A percentile compares a stretch with the other conserved stretches of the same genome.
Evolutionary conservation across 306 rosid species (phyloP).

Genomic region (Cajanus cajan): DNA sequence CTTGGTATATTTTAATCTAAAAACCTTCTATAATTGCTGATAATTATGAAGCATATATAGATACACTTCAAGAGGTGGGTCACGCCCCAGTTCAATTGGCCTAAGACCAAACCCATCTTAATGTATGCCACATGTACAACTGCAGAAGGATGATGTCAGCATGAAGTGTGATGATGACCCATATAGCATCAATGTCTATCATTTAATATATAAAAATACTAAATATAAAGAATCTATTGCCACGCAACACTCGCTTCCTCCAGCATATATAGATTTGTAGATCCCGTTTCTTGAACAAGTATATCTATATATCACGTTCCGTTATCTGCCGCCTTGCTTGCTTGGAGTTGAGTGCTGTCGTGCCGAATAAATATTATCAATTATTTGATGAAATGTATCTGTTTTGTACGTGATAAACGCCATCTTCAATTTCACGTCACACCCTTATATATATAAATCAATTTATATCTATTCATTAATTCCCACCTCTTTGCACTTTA

Average conservation of each 20-base stretch:
- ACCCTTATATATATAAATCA: not conserved
- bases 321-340: constrained; percentile 47
- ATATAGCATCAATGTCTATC: constrained; percentile 10
- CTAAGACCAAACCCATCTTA: constrained; percentile 66
- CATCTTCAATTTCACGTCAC: constrained; percentile 56
- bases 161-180: constrained; percentile 77
- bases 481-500: constrained; percentile 33
- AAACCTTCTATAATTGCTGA: constrained; percentile 21
- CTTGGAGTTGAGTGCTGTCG: constrained; percentile 7
- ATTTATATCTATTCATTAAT: not conserved
- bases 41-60: constrained; percentile 33
- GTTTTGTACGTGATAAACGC: constrained; percentile 26
- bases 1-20: not conserved
- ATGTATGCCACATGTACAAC: constrained; percentile 57
- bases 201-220: not conserved
- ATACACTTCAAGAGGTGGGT: constrained; percentile 50
- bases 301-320: constrained; percentile 37
- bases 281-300: constrained; percentile 33
- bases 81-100: constrained; percentile 47
- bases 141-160: constrained; percentile 65
- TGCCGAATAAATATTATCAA: constrained; percentile 6
- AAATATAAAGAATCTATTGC: not conserved
- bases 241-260: constrained; percentile 12
- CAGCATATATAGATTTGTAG: constrained; percentile 13
- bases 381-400: constrained; percentile 26